Evolutionary conservation across 805 yeast genomes (phyloP).

Genomic region (Nematodospora valgi): DNA sequence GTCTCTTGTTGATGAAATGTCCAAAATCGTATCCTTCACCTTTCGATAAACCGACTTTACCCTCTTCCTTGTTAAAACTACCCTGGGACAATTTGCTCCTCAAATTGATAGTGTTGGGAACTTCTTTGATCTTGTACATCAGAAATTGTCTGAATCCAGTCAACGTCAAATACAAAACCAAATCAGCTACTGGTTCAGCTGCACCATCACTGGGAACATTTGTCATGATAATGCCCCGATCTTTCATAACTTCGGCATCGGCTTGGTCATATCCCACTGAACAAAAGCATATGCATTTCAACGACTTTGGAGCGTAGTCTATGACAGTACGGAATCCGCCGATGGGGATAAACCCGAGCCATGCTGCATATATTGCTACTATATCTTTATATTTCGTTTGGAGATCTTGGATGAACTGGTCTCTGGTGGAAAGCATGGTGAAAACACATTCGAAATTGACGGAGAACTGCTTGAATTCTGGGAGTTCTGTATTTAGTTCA

Average conservation of each 20-base stretch:
- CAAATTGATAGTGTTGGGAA: slow-evolving; percentile 43
- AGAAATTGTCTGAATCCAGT: slow-evolving; percentile 58
- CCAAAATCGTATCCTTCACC: slow-evolving; percentile 28
- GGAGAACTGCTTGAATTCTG: slow-evolving; percentile 44
- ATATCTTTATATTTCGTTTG: slow-evolving; percentile 38
- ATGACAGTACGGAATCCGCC: slow-evolving; percentile 50
- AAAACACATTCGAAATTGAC: slow-evolving; percentile 34
- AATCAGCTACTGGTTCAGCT: slow-evolving; percentile 69
- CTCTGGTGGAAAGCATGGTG: slow-evolving; percentile 41
- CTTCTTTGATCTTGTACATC: slow-evolving; percentile 38
- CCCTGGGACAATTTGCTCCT: slow-evolving; percentile 37
- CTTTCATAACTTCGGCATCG: slow-evolving; percentile 39
- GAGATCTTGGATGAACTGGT: slow-evolving; percentile 40
- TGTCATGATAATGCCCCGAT: slow-evolving; percentile 49
- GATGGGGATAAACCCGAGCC: slow-evolving; percentile 50
- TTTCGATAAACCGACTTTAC: slow-evolving; percentile 14
- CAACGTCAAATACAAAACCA: slow-evolving; percentile 57
- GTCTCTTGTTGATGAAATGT: slow-evolving; percentile 44
- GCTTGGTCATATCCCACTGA: slow-evolving; percentile 58
- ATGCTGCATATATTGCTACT: slow-evolving; percentile 56
- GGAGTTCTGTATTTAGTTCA: slow-evolving; percentile 44
- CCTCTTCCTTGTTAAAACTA: slow-evolving; percentile 28
- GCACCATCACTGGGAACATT: slow-evolving; percentile 57
- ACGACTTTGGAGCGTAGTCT: slow-evolving; percentile 38
- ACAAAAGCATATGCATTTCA: slow-evolving; percentile 50